Base-by-base conservation (phyloP, 345 rosid species). In the Citrus australasica region DNA sequence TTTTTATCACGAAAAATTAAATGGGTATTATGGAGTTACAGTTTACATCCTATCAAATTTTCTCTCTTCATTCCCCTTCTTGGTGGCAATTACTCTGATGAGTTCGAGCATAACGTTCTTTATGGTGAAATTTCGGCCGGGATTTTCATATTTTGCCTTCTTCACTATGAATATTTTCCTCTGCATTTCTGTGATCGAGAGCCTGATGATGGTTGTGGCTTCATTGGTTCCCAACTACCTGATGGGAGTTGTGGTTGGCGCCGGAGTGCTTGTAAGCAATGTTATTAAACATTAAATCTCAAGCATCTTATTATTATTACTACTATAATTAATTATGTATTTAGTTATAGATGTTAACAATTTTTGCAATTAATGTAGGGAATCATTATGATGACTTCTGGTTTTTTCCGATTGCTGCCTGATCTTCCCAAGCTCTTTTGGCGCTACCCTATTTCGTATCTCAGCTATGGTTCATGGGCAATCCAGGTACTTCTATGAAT, bases 201-300 rank as follows among this genome's bases (percentile, higher is more conserved):
- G 97, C 81, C 87, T 93, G 82, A 91, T 93, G 97, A 93, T 93
- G 97, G 92, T 93, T 79, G 77, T 90, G 58, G 97, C 97, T 82
- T 86, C 97, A 42, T 68, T 93, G 74, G 97, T 93, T 81, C 94
- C 97, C n/a, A 91, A 93, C 82, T 93, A 87, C 87, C 69, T 93
- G 78, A 93, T 84, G 91, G 97, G 95, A 80, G 89, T 93, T 5
- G 17, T 93, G 4, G 83, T 88, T 3, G 95, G 97, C 28, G 94
- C 97, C 24, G 97, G 97, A 79, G 74, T 91, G 48, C 88, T 93
- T 70, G 97, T 93, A 89, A 88, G 93, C 73, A 67, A 78, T 30
- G 16, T 32, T 62, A n/a, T 17, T 69, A 10, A n/a, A 9, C 14
- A 14, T 2, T 13, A 5, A 9, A 21, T 22, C 61, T 67, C 22